These are phyloP conservation scores for Cantharellus cinnabarinus DNA, from an alignment of 768 basidiomycete genomes.

Conservation along the genomic window DNA sequence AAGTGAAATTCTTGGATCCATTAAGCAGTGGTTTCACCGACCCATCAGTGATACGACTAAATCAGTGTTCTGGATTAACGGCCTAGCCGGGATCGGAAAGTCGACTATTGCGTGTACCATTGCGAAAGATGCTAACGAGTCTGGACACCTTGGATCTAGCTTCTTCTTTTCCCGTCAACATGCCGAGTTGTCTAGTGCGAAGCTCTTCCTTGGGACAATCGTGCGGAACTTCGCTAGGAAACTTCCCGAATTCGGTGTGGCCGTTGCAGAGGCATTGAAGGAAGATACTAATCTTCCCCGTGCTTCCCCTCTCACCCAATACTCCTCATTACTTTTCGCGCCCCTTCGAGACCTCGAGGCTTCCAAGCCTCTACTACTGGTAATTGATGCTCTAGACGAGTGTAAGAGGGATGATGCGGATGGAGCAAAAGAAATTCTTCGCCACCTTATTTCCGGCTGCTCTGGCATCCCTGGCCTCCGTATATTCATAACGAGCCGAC, in stretches of 20 bases:
- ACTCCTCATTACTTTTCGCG: neutral
- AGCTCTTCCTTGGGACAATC: neutral
- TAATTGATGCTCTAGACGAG: slow-evolving; percentile 2
- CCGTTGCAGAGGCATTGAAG: neutral
- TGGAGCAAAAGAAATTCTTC: neutral
- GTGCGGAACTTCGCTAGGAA: neutral
- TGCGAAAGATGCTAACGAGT: slow-evolving; percentile 11
- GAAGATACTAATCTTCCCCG: neutral
- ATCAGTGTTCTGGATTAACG: slow-evolving; percentile 15
- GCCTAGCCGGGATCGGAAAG: slow-evolving; percentile 21
- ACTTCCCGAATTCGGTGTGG: neutral
- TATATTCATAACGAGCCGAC: neutral
- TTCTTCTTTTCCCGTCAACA: slow-evolving; percentile 17
- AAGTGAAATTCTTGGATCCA: neutral
- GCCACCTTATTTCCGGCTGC: neutral
- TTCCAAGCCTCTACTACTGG: neutral
- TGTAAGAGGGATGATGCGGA: neutral
- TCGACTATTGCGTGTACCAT: slow-evolving; percentile 20
- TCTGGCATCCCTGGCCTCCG: neutral
- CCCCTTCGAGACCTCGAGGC: neutral
- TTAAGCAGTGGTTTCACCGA: neutral
- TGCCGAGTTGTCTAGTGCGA: neutral
- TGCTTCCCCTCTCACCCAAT: neutral
- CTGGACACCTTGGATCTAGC: slow-evolving; percentile 16
- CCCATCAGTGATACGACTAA: no score